Conservation (phyloP, 352 stramenopile genomes). For the Pythium rishiriense region DNA sequence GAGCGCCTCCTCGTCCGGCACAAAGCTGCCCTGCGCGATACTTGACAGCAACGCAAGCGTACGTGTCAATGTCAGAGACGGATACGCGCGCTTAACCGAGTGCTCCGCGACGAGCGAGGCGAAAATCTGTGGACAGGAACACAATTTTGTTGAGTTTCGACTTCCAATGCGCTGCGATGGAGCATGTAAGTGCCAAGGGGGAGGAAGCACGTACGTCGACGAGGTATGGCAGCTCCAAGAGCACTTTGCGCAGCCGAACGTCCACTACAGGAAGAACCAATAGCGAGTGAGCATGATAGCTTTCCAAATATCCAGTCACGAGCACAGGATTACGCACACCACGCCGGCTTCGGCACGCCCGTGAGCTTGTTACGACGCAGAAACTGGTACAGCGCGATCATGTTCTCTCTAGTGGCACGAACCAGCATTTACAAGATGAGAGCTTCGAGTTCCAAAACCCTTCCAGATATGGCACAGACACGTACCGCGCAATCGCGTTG, state of each 20-base stretch:
- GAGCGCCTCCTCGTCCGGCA: slow-evolving; percentile 58
- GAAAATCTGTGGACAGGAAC: slow-evolving; percentile 56
- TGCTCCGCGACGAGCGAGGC: slow-evolving; percentile 58
- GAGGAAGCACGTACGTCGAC: slow-evolving; percentile 58
- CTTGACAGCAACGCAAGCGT: slow-evolving; percentile 66
- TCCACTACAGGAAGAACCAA: slow-evolving; percentile 44
- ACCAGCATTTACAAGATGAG: slow-evolving; percentile 9
- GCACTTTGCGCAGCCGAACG: slow-evolving; percentile 57
- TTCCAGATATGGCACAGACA: neutral
- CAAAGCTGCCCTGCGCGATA: slow-evolving; percentile 69
- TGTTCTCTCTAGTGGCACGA: slow-evolving; percentile 53
- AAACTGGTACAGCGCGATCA: slow-evolving; percentile 83
- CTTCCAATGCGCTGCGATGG: no score
- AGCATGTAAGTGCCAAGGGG: no score
- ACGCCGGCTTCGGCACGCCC: slow-evolving; percentile 63
- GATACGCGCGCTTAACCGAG: slow-evolving; percentile 68
- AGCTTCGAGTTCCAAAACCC: no score
- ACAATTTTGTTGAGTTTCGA: no score
- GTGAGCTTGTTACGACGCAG: slow-evolving; percentile 68
- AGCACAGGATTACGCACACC: slow-evolving; percentile 37
- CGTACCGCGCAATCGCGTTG: slow-evolving; percentile 53
- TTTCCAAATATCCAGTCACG: neutral
- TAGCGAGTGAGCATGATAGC: neutral
- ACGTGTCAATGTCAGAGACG: slow-evolving; percentile 49
- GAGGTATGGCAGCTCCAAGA: slow-evolving; percentile 77